Base-by-base conservation (phyloP, 305 asterid genomes). In the Fraxinus paxiana region DNA sequence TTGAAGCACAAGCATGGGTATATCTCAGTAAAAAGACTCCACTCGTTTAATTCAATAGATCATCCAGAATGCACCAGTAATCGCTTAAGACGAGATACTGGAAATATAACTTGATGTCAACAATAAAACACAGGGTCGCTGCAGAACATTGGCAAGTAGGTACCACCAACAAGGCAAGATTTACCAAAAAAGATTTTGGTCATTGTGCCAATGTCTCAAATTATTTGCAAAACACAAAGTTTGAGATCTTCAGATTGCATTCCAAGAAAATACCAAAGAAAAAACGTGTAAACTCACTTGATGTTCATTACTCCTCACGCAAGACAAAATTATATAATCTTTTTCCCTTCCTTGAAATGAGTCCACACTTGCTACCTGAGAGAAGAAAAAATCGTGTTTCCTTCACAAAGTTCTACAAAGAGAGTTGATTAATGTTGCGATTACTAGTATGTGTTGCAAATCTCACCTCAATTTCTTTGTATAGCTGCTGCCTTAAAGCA, bases 291-390 rank as follows among this genome's bases (percentile, higher is more conserved):
- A n/a, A 81, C 89, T 76, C 84, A 96, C 98, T 94, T 96, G 99
- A 90, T 94, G 99, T 80, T 94, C 99, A 77, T 97, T 97, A 88
- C 99, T 97, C 91, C 99, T 93, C 85, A 97, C 99, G 70, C 99
- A 97, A 34, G 99, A 97, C 87, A 94, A 85, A 84, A 97, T 97
- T 74, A 97, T 97, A 73, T 94, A 94, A 86, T 97, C 99, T 80
- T 97, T 97, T 85, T 97, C 99, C 89, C 99, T 90, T 82, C 99
- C 99, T 86, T 97, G 98, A 85, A 94, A 97, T 81, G 98, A 97
- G 86, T 97, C 99, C 31, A 97, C 98, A 41, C 99, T 97, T 71
- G 99, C 99, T 79, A 96, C 99, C 98, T 96, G 92, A 79, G 79
- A 80, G 87, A 43, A 77, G 85, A 12, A 78, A 26, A 77, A 28